phyloP scores from a whole-genome alignment of 176 grass and related monocot genomes.

The Rhynchospora breviuscula region DNA sequence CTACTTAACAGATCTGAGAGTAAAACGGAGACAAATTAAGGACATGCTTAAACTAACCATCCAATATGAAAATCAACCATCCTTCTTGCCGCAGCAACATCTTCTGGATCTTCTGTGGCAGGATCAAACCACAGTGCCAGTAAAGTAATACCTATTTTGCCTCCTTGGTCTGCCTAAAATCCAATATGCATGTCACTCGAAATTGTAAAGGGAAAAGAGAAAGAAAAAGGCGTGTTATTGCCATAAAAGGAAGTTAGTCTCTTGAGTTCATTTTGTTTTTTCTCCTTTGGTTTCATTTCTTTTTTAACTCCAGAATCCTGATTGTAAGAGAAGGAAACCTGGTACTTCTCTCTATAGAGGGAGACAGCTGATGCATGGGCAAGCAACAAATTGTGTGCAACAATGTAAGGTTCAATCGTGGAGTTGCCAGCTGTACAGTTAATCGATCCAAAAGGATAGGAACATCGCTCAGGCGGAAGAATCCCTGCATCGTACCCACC shows the following conservation, averaged over 20 bases:
- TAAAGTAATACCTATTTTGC: slow-evolving; percentile 58
- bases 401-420: slow-evolving; percentile 67
- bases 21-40: not conserved
- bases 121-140: slow-evolving; percentile 57
- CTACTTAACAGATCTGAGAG: not conserved
- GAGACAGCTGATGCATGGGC: slow-evolving; percentile 56
- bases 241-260: not conserved
- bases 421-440: slow-evolving; percentile 61
- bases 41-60: slow-evolving; percentile 34
- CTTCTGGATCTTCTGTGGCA: slow-evolving; percentile 23
- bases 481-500: slow-evolving; percentile 25
- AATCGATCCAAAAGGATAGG: slow-evolving; percentile 33
- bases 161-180: slow-evolving; percentile 44
- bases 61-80: slow-evolving; percentile 67
- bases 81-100: slow-evolving; percentile 47
- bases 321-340: slow-evolving; percentile 29
- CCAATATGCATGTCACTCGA: not conserved
- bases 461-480: slow-evolving; percentile 54
- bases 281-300: not conserved
- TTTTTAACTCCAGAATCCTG: not conserved
- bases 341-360: slow-evolving; percentile 66
- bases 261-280: not conserved
- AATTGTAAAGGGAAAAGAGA: not conserved
- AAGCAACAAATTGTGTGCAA: slow-evolving; percentile 58
- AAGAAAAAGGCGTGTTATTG: not conserved